Base-by-base conservation (phyloP, 176 grass and related monocot species). In the Dactylis glomerata region DNA sequence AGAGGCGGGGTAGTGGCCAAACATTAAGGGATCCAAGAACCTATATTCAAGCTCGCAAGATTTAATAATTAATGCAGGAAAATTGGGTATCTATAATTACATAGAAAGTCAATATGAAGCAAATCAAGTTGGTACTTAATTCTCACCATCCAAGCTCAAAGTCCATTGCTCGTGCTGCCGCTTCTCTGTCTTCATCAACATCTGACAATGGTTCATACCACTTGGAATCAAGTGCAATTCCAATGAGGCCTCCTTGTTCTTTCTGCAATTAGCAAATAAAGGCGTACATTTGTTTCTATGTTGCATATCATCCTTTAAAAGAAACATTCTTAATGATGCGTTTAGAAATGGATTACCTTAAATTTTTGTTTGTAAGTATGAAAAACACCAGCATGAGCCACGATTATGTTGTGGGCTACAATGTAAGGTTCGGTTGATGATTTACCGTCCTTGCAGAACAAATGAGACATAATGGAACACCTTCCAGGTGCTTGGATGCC, bases 111-210 rank as follows among this genome's bases (percentile, higher is more conserved):
- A 73, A 73, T 76, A 78, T 8, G 20, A 46, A 1, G 22, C 42
- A 55, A 16, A 68, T 86, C 7, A 76, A 81, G 12, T 58, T 81
- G 47, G 79, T 30, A 47, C 5, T 30, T 69, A 30, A 72, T 79
- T 20, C 76, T 89, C 72, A 98, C 96, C 96, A 98, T 91, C 96
- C 93, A 83, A 95, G 91, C 83, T 95, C 96, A 73, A 98, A 98
- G 74, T 98, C 91, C 89, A 98, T 92, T 50, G 96, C 96, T 51
- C 96, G 90, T 16, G 79, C 77, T 65, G 96, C 91, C 19, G 96
- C 96, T 30, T 94, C 89, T 40, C 37, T 83, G 68, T 98, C 93
- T 89, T 98, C 96, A 59, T 84, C 62, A 0, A 61, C 85, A 85
- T 89, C 86, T 65, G 93, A 92, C 74, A 88, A 68, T n/a, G 96